These are phyloP conservation scores for Eucalyptus polyanthemos DNA, from an alignment of 345 rosid genomes.

Conservation along the genomic window DNA sequence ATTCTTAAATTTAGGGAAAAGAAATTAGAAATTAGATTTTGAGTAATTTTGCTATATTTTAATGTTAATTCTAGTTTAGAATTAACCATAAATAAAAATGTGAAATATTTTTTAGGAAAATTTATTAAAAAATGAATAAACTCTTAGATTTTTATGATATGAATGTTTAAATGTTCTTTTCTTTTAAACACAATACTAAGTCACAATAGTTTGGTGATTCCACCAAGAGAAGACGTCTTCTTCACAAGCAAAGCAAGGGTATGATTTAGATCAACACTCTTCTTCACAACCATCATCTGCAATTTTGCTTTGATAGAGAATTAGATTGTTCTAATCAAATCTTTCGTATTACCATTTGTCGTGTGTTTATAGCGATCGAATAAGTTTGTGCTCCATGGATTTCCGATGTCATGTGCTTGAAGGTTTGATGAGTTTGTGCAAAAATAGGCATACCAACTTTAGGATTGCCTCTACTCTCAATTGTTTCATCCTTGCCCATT, in stretches of 20 bases:
- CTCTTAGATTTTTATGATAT: neutral
- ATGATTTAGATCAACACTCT: neutral
- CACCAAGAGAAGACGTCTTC: neutral
- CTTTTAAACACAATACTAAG: neutral
- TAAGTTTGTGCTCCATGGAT: neutral
- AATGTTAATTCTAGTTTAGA: too few relatives aligned
- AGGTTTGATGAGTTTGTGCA: neutral
- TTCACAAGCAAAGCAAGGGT: fast-evolving
- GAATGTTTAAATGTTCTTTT: too few relatives aligned
- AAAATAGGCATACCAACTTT: neutral
- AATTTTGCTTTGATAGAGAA: too few relatives aligned
- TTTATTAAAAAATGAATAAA: too few relatives aligned
- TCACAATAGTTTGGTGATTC: neutral
- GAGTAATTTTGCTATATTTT: too few relatives aligned
- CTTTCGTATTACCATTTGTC: neutral
- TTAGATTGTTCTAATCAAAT: neutral
- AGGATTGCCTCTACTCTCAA: neutral
- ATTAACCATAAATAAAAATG: neutral
- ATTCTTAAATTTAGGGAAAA: neutral
- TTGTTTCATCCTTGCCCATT: neutral
- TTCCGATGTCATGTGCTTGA: neutral
- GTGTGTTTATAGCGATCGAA: neutral
- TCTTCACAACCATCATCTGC: neutral
- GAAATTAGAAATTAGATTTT: too few relatives aligned
- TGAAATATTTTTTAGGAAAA: neutral